Evolutionary conservation across 176 grass and related monocot species (phyloP), one percentile per base, ranked within the genome.

Genomic region (Carex pumila): DNA sequence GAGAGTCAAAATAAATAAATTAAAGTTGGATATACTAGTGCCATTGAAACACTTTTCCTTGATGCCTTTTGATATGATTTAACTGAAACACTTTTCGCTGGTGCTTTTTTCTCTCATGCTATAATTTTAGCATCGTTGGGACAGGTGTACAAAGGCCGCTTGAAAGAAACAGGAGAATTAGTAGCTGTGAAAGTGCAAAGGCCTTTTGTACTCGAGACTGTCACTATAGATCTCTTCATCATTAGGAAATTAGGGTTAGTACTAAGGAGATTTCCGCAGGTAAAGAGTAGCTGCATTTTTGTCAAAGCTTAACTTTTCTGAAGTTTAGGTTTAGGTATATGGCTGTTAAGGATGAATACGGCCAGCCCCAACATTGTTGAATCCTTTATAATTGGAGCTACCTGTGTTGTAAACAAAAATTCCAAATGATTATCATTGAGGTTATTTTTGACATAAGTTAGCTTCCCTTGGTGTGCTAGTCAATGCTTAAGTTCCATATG

Each of bases 131-230:
- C 95, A 85, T 98, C 95, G 14, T 84, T 98, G 73, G 95, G 95
- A 81, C 92, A 98, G 91, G 95, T 98, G 39, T 95, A 98, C 71
- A 95, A 98, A 76, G 95, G 95, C 3, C 88, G 95, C 9, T 90
- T 98, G 86, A 98, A 92, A 90, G 95, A 98, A 85, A 95, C 92
- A 0, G 92, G 95, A 41, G 95, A 98, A 21, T 70, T 90, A 87
- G 95, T 98, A 18, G 95, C 95, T 21, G 95, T 98, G 22, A 98
- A 98, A 90, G 95, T 98, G 61, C 95, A 98, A 79, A 81, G 95
- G 9, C 95, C 95, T 10, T 98, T 95, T 79, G 92, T 98, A 58
- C 88, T 98, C 41, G 95, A 98, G 83, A 98, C 95, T 56, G 92
- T 98, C 9, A 98, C 95, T 31, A 72, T 98, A 36, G 92, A 98